Conservation (phyloP, 495 filamentous ascomycete genomes). For the Talaromyces stipitatus region DNA sequence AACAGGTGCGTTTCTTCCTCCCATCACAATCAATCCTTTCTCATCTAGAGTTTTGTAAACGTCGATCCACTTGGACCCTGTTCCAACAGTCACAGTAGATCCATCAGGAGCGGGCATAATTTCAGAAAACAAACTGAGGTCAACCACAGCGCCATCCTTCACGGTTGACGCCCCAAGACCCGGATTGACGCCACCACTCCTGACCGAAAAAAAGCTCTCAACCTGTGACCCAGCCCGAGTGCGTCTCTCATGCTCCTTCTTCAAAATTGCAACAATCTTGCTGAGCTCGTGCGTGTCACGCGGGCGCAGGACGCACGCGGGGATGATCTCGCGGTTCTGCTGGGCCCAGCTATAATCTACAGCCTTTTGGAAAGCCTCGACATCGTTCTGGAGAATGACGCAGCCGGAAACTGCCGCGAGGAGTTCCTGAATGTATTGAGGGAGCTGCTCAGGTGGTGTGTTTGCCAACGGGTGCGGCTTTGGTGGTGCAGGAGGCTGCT, state of each 20-base stretch:
- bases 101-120: conserved; percentile 36
- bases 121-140: conserved; percentile 35
- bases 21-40: conserved; percentile 34
- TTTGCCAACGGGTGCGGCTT: conserved; percentile 3
- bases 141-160: conserved; percentile 41
- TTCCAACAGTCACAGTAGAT: conserved; percentile 33
- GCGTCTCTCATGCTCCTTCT: conserved; percentile 14
- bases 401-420: conserved; percentile 11
- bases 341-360: conserved; percentile 24
- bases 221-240: background rate
- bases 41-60: conserved; percentile 39
- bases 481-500: background rate
- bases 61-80: conserved; percentile 42
- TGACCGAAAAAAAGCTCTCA: conserved; percentile 4
- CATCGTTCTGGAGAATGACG: conserved; percentile 14
- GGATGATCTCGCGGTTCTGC: conserved; percentile 23
- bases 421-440: conserved; percentile 5
- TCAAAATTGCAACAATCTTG: conserved; percentile 14
- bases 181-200: conserved; percentile 18
- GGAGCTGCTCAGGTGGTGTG: conserved; percentile 2
- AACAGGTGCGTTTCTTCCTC: conserved; percentile 40
- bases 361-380: conserved; percentile 15
- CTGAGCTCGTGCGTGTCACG: conserved; percentile 17
- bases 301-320: conserved; percentile 21
- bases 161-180: conserved; percentile 38